Evolutionary conservation across 1,284 basidiomycete genomes (phyloP).

Genomic region (Sporisorium graminicola): DNA sequence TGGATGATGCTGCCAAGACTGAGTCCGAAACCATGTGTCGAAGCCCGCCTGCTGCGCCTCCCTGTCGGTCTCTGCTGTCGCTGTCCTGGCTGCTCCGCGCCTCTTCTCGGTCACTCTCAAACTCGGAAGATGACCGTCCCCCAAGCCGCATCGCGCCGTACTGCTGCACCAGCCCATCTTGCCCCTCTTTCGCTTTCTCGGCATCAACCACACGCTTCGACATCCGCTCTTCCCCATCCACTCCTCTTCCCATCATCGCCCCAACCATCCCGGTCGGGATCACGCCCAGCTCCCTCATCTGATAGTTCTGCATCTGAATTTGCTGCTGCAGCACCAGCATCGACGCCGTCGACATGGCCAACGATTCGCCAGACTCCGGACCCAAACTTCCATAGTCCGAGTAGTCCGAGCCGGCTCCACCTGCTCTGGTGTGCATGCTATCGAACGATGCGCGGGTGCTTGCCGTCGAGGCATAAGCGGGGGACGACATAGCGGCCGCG

Average conservation of each 20-base stretch:
- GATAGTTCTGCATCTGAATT: constrained; percentile 17
- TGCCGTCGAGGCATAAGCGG: neutral
- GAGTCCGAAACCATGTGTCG: constrained; percentile 27
- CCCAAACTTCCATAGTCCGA: neutral
- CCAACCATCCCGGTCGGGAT: neutral
- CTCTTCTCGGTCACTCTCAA: neutral
- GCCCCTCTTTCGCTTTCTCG: constrained; percentile 2
- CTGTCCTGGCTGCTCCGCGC: neutral
- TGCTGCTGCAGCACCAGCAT: constrained; percentile 27
- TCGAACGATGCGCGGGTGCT: neutral
- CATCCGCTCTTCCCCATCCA: neutral
- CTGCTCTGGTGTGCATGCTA: neutral
- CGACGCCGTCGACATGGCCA: constrained; percentile 10
- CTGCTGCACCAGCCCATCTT: constrained; percentile 5
- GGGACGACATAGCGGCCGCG: neutral
- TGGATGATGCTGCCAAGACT: neutral
- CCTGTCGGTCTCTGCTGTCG: neutral
- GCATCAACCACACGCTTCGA: neutral
- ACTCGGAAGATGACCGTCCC: constrained; percentile 1
- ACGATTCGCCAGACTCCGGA: neutral
- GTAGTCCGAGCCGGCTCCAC: neutral
- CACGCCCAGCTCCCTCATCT: constrained; percentile 4
- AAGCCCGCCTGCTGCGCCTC: neutral
- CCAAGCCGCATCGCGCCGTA: constrained; percentile 29
- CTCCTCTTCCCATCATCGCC: too few relatives aligned